A percentile compares a stretch with the other conserved stretches of the same genome.
These are phyloP conservation scores for Fusarium oxysporum DNA, from an alignment of 2,329 filamentous ascomycete genomes.

Conservation along the genomic window DNA sequence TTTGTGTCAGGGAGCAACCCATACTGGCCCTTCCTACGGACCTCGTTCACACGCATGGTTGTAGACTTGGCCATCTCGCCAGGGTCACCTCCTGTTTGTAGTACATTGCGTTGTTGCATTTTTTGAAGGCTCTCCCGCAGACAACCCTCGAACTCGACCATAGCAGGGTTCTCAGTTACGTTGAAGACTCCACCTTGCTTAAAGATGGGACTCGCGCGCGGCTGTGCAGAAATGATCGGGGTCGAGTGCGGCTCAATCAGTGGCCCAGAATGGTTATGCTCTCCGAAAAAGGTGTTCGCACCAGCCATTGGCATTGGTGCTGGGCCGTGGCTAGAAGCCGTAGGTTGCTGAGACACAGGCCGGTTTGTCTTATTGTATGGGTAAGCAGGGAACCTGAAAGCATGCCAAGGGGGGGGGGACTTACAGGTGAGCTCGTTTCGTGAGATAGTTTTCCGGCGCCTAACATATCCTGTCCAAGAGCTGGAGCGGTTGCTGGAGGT, in stretches of 20 bases:
- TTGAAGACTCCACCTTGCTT: slow-evolving; percentile 41
- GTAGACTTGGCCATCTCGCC: slow-evolving; percentile 30
- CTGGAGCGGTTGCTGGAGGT: neutral
- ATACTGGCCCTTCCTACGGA: slow-evolving; percentile 38
- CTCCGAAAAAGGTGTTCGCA: slow-evolving; percentile 53
- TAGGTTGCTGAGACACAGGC: slow-evolving; percentile 8
- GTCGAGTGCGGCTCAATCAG: neutral
- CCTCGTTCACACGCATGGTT: slow-evolving; percentile 42
- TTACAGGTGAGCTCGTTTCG: slow-evolving; percentile 2
- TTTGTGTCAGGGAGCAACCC: slow-evolving; percentile 50
- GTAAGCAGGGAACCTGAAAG: slow-evolving; percentile 4
- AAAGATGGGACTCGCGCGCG: slow-evolving; percentile 3
- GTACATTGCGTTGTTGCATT: slow-evolving; percentile 22
- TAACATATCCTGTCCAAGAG: neutral
- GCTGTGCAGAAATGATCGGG: neutral
- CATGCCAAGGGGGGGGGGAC: neutral
- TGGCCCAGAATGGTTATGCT: neutral
- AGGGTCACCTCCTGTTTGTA: neutral
- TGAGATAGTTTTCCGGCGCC: neutral
- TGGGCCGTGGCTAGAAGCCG: slow-evolving; percentile 5
- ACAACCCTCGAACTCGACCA: slow-evolving; percentile 42
- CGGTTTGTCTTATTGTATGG: neutral
- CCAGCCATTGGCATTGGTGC: slow-evolving; percentile 50
- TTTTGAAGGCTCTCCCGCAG: slow-evolving; percentile 24
- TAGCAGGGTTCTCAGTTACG: slow-evolving; percentile 39